A percentile compares a stretch with the other conserved stretches of the same genome.
These are phyloP conservation scores for Inga laurina DNA, from an alignment of 306 rosid genomes.

Conservation along the genomic window DNA sequence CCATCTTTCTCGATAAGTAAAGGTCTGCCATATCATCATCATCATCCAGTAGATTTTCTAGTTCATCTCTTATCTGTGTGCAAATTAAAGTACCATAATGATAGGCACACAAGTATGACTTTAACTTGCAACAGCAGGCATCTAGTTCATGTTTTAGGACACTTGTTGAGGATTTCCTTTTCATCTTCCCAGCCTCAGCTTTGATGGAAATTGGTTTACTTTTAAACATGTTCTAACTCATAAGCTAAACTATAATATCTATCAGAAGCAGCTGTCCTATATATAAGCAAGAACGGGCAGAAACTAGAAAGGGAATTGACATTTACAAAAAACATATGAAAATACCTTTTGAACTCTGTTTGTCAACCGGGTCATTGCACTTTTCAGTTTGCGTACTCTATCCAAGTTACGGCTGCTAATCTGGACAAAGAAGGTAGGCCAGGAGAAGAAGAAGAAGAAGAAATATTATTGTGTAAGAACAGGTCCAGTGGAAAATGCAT, in stretches of 20 bases:
- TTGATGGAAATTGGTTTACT: background rate
- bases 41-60: constrained; percentile 82
- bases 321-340: background rate
- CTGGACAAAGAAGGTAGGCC: constrained; percentile 39
- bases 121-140: background rate
- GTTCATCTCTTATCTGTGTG: constrained; percentile 71
- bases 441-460: background rate
- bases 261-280: background rate
- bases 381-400: constrained; percentile 69
- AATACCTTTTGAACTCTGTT: constrained; percentile 84
- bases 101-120: background rate
- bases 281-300: background rate
- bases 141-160: background rate
- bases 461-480: constrained; percentile 5
- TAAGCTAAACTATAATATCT: background rate
- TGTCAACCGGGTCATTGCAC: constrained; percentile 84
- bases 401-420: constrained; percentile 85
- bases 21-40: constrained; percentile 87
- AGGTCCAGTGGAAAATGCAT: background rate
- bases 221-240: background rate
- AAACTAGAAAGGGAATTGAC: background rate
- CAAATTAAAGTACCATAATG: background rate
- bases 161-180: background rate
- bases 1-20: constrained; percentile 71
- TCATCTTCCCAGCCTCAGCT: background rate